Evolutionary conservation across 1,284 basidiomycete genomes (phyloP), one percentile per base, ranked within the genome.

Genomic region (Athelia psychrophila): DNA sequence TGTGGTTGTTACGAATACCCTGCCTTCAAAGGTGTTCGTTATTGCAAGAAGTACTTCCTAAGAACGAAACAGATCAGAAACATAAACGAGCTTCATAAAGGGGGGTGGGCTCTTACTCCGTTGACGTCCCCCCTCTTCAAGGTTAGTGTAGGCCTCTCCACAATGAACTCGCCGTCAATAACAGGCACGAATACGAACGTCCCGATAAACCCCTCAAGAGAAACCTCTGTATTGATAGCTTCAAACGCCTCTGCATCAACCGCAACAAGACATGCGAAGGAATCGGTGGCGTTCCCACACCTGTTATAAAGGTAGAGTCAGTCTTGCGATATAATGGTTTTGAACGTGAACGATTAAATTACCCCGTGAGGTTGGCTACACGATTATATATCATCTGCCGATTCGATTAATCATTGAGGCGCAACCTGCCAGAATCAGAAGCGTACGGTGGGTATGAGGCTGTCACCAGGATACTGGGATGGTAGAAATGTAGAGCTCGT

Each of bases 401-500:
- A n/a, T 20, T 32, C 19, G 18, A 6, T 44, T 50, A 5, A 22
- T n/a, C 13, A 42, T n/a, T 22, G 6, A 22, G 5, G 38, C n/a
- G n/a, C n/a, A 42, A 18, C n/a, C 6, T 42, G 16, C 72, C 75
- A 22, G 44, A 35, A 27, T 36, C 16, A 5, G n/a, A 9, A 42
- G 51, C 60, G 44, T 38, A 76, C 77, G 65, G 79, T 72, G 1
- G 75, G 72, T 48, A 78, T 69, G 13, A 47, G 57, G 49, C 75
- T 70, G 51, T 78, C 69, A 56, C 70, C 79, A 1, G 55, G 38
- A 49, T 78, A 80, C 51, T 80, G 76, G 0, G 77, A 68, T 0
- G 76, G 76, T 2, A 78, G 54, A 56, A 68, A 77, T 0, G 65
- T 60, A 0, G 78, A 80, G 50, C 74, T 78, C 2, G 72, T 69